Evolutionary conservation across 257 asterid species (phyloP).

Genomic region (Gardenia jasminoides): DNA sequence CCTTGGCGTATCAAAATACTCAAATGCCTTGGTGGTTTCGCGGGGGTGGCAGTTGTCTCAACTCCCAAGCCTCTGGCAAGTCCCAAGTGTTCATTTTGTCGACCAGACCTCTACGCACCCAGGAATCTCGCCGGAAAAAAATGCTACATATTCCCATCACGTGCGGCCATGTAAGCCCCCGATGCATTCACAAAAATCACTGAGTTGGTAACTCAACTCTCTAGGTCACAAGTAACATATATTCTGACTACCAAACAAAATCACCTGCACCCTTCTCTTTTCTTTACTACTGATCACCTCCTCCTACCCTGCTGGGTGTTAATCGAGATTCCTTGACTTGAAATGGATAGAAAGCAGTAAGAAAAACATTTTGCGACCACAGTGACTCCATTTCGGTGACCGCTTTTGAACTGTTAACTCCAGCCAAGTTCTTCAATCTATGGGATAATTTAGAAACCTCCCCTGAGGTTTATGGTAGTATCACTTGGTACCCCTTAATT

Average conservation of each 20-base stretch:
- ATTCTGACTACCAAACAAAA: slow-evolving; percentile 30
- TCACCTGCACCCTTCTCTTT: background rate
- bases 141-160: slow-evolving; percentile 44
- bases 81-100: slow-evolving; percentile 11
- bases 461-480: too few relatives aligned
- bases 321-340: slow-evolving; percentile 7
- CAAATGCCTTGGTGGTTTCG: background rate
- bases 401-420: background rate
- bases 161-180: slow-evolving; percentile 36
- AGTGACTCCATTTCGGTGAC: background rate
- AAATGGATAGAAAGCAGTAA: background rate
- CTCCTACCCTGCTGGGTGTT: background rate
- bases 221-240: slow-evolving; percentile 10
- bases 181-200: slow-evolving; percentile 8
- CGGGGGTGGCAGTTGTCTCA: background rate
- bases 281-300: background rate
- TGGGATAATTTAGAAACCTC: too few relatives aligned
- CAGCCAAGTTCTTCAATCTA: too few relatives aligned
- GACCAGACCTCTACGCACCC: slow-evolving; percentile 11
- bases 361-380: background rate
- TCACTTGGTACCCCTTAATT: too few relatives aligned
- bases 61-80: background rate
- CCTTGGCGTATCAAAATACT: background rate
- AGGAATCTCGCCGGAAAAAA: slow-evolving; percentile 68
- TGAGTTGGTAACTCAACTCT: slow-evolving; percentile 10